Percentiles rank a stretch among this genome's conserved stretches.
Conservation (phyloP, 2,329 filamentous ascomycete species). For the Rachicladosporium sp. region DNA sequence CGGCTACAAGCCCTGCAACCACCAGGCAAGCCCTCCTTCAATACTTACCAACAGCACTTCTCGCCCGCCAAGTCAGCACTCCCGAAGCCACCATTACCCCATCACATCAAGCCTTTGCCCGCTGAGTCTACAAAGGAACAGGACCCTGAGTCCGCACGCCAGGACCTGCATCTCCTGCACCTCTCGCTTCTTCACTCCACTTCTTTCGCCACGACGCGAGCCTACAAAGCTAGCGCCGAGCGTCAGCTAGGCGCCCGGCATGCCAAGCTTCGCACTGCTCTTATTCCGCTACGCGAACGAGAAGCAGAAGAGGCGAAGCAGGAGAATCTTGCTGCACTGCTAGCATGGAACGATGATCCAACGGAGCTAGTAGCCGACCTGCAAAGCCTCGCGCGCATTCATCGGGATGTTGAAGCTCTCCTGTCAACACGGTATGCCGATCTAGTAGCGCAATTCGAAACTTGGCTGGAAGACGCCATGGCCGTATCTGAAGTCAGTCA, state of each 20-base stretch:
- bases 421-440: slow-evolving; percentile 34
- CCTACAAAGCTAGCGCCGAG: slow-evolving; percentile 48
- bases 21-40: slow-evolving; percentile 41
- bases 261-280: slow-evolving; percentile 17
- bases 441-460: slow-evolving; percentile 46
- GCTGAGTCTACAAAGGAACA: no score
- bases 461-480: slow-evolving; percentile 35
- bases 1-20: slow-evolving; percentile 15
- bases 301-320: slow-evolving; percentile 28
- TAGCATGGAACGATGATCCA: slow-evolving; percentile 37
- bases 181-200: slow-evolving; percentile 52
- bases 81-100: slow-evolving; percentile 46
- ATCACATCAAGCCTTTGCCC: no score
- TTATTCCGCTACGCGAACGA: slow-evolving; percentile 22
- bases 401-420: slow-evolving; percentile 4
- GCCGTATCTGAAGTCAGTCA: no score
- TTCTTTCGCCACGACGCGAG: slow-evolving; percentile 30
- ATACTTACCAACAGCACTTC: slow-evolving; percentile 54
- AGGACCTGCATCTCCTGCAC: slow-evolving; percentile 53
- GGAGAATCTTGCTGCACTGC: slow-evolving; percentile 41
- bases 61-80: slow-evolving; percentile 49
- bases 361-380: slow-evolving; percentile 42
- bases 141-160: neutral
- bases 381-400: slow-evolving; percentile 32
- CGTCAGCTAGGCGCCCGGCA: slow-evolving; percentile 17